A percentile compares a stretch with the other conserved stretches of the same genome.
Evolutionary conservation across 2,329 filamentous ascomycete genomes (phyloP).

Genomic region (Trichophyton benhamiae): DNA sequence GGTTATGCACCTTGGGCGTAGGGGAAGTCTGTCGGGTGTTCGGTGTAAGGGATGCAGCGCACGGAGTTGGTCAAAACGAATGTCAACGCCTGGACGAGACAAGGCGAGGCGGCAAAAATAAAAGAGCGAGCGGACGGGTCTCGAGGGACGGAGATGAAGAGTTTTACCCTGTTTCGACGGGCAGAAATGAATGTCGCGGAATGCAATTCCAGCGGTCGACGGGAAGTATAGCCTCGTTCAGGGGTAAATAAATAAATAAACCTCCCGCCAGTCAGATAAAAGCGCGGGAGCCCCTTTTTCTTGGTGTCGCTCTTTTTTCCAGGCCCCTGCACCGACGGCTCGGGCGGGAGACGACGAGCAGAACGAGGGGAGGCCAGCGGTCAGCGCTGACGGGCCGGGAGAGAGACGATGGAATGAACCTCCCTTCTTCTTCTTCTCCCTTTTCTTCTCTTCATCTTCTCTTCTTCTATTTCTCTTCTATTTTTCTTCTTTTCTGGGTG

Average conservation of each 20-base stretch:
- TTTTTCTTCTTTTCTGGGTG: not conserved
- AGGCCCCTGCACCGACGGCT: not conserved
- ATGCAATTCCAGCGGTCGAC: not conserved
- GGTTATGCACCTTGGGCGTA: not conserved
- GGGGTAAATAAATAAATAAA: not conserved
- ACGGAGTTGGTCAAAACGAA: not conserved
- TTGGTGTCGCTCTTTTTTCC: not conserved
- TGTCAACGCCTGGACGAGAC: not conserved
- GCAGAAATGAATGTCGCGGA: not conserved
- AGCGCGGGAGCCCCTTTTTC: not conserved
- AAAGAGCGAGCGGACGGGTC: not conserved
- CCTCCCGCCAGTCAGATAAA: not conserved
- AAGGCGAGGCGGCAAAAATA: too few species aligned
- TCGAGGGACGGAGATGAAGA: not conserved
- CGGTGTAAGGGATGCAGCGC: not conserved
- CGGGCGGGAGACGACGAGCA: too few species aligned
- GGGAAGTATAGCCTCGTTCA: not conserved
- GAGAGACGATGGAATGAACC: not conserved
- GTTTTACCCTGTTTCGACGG: not conserved
- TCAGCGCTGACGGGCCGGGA: not conserved
- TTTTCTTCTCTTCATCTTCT: not conserved
- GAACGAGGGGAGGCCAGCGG: not conserved
- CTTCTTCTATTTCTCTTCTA: not conserved
- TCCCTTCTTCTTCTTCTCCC: not conserved
- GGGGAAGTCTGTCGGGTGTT: not conserved